Conservation (phyloP, 2,329 filamentous ascomycete genomes). For the Daldinia eschscholtzii region DNA sequence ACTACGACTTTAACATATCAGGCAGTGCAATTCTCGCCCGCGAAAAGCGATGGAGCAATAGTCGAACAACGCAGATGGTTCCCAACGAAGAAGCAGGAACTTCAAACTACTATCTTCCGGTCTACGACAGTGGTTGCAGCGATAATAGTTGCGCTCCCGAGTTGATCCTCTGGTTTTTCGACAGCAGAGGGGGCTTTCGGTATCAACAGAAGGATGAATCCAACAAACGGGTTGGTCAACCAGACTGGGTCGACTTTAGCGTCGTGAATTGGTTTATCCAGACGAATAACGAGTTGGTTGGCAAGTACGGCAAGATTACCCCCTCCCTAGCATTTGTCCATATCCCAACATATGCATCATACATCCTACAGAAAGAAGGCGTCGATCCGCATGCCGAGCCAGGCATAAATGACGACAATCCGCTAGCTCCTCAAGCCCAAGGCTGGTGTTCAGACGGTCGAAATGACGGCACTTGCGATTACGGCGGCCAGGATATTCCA, state of each 20-base stretch:
- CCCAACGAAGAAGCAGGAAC: slow-evolving; percentile 53
- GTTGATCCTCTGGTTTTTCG: slow-evolving; percentile 78
- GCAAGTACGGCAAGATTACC: slow-evolving; percentile 53
- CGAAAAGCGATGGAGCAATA: slow-evolving; percentile 56
- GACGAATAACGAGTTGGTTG: slow-evolving; percentile 51
- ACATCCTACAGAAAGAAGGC: slow-evolving; percentile 55
- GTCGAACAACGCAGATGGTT: slow-evolving; percentile 59
- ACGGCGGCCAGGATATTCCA: slow-evolving; percentile 65
- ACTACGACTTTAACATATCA: slow-evolving; percentile 70
- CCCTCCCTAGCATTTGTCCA: slow-evolving; percentile 64
- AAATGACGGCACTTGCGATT: slow-evolving; percentile 55
- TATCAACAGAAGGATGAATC: slow-evolving; percentile 57
- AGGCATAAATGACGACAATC: slow-evolving; percentile 61
- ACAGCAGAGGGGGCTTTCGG: slow-evolving; percentile 69
- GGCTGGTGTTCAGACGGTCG: slow-evolving; percentile 60
- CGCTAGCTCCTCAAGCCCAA: slow-evolving; percentile 58
- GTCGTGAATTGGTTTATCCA: slow-evolving; percentile 61
- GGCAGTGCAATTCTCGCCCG: slow-evolving; percentile 59
- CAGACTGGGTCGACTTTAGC: slow-evolving; percentile 60
- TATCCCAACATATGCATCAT: slow-evolving; percentile 61
- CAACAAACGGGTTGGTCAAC: slow-evolving; percentile 52
- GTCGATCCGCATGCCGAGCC: slow-evolving; percentile 57
- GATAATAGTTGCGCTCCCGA: slow-evolving; percentile 54
- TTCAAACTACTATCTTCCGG: slow-evolving; percentile 63
- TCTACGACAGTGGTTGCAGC: slow-evolving; percentile 56